Conservation (phyloP, 2,329 filamentous ascomycete genomes). For the Dactylellina leptospora region DNA sequence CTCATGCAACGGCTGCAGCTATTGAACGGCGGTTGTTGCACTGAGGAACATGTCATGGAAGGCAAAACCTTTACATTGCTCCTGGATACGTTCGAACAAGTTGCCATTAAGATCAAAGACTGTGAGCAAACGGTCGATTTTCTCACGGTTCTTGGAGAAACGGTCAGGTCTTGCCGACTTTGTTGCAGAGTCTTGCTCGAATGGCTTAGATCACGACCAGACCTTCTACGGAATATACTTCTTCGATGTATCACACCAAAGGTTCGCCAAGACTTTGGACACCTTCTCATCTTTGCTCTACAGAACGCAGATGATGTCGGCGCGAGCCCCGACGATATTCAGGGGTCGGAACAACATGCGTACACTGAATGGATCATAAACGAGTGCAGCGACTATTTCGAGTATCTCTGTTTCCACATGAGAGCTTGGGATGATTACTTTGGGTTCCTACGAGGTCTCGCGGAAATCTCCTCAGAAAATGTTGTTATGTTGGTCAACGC, state of each 20-base stretch:
- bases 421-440: slow-evolving; percentile 82
- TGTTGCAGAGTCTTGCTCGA: slow-evolving; percentile 55
- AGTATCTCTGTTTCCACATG: slow-evolving; percentile 64
- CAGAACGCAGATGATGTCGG: slow-evolving; percentile 54
- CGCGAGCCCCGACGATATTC: slow-evolving; percentile 18
- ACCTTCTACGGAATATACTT: slow-evolving; percentile 53
- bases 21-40: slow-evolving; percentile 63
- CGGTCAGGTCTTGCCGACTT: slow-evolving; percentile 57
- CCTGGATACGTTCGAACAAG: slow-evolving; percentile 75
- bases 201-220: slow-evolving; percentile 54
- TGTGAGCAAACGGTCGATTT: slow-evolving; percentile 70
- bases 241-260: slow-evolving; percentile 55
- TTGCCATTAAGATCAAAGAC: slow-evolving; percentile 77
- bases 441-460: slow-evolving; percentile 73
- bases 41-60: slow-evolving; percentile 63
- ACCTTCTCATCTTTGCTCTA: slow-evolving; percentile 55
- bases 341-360: slow-evolving; percentile 43
- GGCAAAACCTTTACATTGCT: slow-evolving; percentile 61
- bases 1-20: slow-evolving; percentile 69
- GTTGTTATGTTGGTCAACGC: slow-evolving; percentile 69
- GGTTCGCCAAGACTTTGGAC: slow-evolving; percentile 55
- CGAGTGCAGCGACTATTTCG: slow-evolving; percentile 54
- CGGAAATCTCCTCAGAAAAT: slow-evolving; percentile 69
- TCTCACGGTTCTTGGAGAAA: slow-evolving; percentile 67
- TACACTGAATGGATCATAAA: slow-evolving; percentile 53